A percentile compares a stretch with the other conserved stretches of the same genome.
Conservation (phyloP, 768 basidiomycete species). For the Lanmaoa pseudosensibilis region DNA sequence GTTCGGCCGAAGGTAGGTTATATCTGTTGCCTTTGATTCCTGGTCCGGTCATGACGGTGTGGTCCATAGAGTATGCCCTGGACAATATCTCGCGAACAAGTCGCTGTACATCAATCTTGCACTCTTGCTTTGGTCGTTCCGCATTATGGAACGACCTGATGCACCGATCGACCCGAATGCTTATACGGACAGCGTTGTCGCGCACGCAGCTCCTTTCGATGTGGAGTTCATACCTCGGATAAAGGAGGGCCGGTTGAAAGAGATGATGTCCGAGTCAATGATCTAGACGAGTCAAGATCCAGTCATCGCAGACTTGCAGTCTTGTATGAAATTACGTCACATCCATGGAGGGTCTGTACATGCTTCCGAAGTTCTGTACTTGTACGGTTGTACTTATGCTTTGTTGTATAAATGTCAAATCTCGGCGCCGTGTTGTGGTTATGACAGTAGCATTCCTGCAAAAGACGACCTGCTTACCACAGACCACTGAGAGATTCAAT, state of each 20-base stretch:
- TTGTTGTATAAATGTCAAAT: background rate
- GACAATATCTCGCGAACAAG: constrained; percentile 48
- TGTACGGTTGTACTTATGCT: background rate
- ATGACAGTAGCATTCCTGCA: too few species aligned
- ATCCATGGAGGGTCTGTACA: too few species aligned
- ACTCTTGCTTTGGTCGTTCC: constrained; percentile 62
- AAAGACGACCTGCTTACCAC: background rate
- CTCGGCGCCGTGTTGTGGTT: too few species aligned
- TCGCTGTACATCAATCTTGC: constrained; percentile 64
- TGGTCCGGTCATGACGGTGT: background rate
- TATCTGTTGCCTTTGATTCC: background rate
- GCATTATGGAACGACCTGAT: constrained; percentile 44
- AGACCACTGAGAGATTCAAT: background rate
- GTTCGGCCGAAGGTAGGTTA: constrained; percentile 42
- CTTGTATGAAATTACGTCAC: too few species aligned
- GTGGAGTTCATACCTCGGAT: constrained; percentile 52
- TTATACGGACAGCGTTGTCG: constrained; percentile 55
- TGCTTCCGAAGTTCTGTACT: background rate
- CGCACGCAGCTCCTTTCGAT: constrained; percentile 57
- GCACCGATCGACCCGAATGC: constrained; percentile 55
- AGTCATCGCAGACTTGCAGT: background rate
- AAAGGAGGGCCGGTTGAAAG: constrained; percentile 7
- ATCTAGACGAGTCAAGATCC: background rate
- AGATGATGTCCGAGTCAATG: constrained; percentile 4
- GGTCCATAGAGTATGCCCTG: constrained; percentile 52